Base-by-base conservation (phyloP, 2,329 filamentous ascomycete species). In the Chaetomiaceae sp. region DNA sequence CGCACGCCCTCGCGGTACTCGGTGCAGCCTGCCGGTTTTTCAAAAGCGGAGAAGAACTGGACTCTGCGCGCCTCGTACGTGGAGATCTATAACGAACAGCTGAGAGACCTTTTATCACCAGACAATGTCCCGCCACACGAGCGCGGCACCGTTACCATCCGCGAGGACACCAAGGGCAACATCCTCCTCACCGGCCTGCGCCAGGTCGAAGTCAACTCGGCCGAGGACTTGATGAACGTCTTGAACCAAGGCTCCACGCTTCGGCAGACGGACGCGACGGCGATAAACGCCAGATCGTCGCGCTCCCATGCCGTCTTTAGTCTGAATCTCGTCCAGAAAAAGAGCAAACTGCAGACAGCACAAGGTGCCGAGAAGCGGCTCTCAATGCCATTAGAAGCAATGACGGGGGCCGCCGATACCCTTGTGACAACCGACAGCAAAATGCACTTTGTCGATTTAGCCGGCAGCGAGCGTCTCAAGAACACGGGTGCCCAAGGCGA, bases 231-330 rank as follows among this genome's bases (percentile, higher is more conserved):
- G 44, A 82, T 97, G 70, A 85, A 84, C 56, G 91, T 90, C 6
- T 77, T 99, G 51, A 94, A 91, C 67, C 92, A 95, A 65, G 94
- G 94, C 18, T 99, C 94, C 0, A 82, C 86, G 21, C 95, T 99
- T 66, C 87, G 94, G 56, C 94, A 99, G 67, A 99, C 94, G 0
- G 94, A 99, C 71, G 87, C 94, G 21, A 99, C 94, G 2, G 94
- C 92, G 3, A 94, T 97, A 66, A 99, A 99, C 67, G 94, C 92
- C 38, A 92, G 96, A 67, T 99, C 94, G 0, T 99, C 94, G 10
- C 90, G 94, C 59, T 99, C 94, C 1, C 94, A 99, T 68, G 94
- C 94, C 30, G 91, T 99, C 27, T 97, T 99, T 71, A 96, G 90
- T 66, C 75, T 99, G 57, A 97, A 97, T 64, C 79, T 99, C 7